Conservation (phyloP, 2,329 filamentous ascomycete species). For the Corniculantispora saksenae region DNA sequence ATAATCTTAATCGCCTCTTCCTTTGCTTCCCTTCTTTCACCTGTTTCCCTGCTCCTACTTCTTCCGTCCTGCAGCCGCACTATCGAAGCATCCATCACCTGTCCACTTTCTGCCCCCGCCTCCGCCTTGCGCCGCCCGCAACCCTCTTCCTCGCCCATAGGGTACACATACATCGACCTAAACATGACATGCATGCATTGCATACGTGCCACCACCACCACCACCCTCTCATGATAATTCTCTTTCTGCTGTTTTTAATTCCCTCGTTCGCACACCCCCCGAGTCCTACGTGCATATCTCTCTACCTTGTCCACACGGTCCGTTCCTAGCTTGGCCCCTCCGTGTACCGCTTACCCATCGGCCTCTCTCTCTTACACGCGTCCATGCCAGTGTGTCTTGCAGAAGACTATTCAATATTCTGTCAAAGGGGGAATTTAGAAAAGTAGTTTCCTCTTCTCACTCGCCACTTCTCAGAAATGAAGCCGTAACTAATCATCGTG, state of each 20-base stretch:
- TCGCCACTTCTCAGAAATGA: background rate
- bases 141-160: no score
- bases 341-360: background rate
- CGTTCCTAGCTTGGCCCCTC: constrained; percentile 2
- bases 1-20: background rate
- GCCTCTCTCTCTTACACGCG: background rate
- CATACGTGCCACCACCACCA: background rate
- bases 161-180: no score
- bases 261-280: background rate
- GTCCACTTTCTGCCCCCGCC: background rate
- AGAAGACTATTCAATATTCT: background rate
- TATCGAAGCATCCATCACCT: background rate
- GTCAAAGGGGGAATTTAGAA: background rate
- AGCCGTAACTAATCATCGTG: background rate
- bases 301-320: background rate
- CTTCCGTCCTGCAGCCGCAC: background rate
- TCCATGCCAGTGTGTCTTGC: background rate
- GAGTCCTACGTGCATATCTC: background rate
- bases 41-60: background rate
- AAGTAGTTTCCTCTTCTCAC: background rate
- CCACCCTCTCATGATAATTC: background rate
- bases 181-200: background rate
- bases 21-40: background rate
- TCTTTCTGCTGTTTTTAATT: background rate
- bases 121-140: no score